Percentiles rank a stretch among this genome's conserved stretches.
Conservation (phyloP, 2,329 filamentous ascomycete species). For the Ophiostoma novo-ulmi region DNA sequence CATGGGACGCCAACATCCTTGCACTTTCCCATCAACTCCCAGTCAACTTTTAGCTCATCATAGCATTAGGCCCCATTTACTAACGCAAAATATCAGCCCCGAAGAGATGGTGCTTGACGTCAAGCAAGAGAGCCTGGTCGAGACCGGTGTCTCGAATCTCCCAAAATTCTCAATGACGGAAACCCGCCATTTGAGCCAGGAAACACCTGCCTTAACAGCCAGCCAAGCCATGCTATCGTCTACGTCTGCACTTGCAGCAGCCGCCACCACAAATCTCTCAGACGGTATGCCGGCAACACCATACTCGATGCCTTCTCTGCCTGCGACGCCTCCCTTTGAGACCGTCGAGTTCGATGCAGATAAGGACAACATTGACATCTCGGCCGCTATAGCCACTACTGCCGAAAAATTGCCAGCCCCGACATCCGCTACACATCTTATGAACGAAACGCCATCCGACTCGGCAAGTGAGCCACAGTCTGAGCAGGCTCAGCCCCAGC, state of each 20-base stretch:
- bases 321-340: constrained; percentile 9
- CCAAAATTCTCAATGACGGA: constrained; percentile 19
- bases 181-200: constrained; percentile 21
- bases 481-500: constrained; percentile 9
- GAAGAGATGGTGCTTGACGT: constrained; percentile 19
- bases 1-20: neutral
- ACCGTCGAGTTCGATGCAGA: constrained; percentile 12
- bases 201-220: constrained; percentile 20
- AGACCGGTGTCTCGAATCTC: constrained; percentile 23
- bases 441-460: constrained; percentile 16
- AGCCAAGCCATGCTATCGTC: neutral
- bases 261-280: constrained; percentile 12
- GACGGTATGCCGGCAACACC: constrained; percentile 22
- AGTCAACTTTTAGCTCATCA: neutral
- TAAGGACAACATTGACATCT: constrained; percentile 7
- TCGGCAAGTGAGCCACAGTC: constrained; percentile 18
- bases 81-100: constrained; percentile 24
- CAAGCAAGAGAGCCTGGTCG: constrained; percentile 27
- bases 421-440: neutral
- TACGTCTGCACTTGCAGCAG: constrained; percentile 18
- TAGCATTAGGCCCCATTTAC: constrained; percentile 1
- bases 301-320: constrained; percentile 11
- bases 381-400: neutral
- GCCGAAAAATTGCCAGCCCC: constrained; percentile 6
- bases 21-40: neutral